Evolutionary conservation across 129 eudicot species (phyloP).

Genomic region (Smallanthus sonchifolius): DNA sequence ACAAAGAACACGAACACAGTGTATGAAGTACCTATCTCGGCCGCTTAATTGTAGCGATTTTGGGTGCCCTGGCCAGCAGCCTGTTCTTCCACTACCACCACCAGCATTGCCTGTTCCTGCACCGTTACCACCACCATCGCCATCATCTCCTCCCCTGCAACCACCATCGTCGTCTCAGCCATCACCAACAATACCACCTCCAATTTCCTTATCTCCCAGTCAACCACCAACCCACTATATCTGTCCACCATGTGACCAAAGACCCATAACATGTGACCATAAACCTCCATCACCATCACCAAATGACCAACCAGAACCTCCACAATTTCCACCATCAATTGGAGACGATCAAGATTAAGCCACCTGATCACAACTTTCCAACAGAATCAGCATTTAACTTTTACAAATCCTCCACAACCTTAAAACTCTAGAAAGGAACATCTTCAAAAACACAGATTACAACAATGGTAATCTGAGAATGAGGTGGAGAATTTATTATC

Average conservation of each 20-base stretch:
- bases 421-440: constrained; percentile 2
- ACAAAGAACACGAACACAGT: constrained; percentile 40
- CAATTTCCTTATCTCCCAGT: constrained; percentile 5
- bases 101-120: constrained; percentile 16
- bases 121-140: constrained; percentile 20
- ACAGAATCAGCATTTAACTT: neutral
- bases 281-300: constrained; percentile 12
- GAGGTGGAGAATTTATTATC: constrained; percentile 3
- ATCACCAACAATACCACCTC: constrained; percentile 17
- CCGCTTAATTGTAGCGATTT: constrained; percentile 37
- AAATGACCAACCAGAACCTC: constrained; percentile 11
- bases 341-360: constrained; percentile 3
- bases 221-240: neutral
- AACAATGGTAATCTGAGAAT: constrained; percentile 12
- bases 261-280: neutral
- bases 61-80: constrained; percentile 32
- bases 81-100: constrained; percentile 18
- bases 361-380: neutral
- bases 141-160: constrained; percentile 2
- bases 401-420: neutral
- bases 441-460: neutral
- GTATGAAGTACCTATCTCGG: constrained; percentile 39
- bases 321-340: neutral
- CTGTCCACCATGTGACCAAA: constrained; percentile 28
- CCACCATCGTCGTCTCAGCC: constrained; percentile 17